Base-by-base conservation (phyloP, 768 basidiomycete genomes). In the Russula earlei region DNA sequence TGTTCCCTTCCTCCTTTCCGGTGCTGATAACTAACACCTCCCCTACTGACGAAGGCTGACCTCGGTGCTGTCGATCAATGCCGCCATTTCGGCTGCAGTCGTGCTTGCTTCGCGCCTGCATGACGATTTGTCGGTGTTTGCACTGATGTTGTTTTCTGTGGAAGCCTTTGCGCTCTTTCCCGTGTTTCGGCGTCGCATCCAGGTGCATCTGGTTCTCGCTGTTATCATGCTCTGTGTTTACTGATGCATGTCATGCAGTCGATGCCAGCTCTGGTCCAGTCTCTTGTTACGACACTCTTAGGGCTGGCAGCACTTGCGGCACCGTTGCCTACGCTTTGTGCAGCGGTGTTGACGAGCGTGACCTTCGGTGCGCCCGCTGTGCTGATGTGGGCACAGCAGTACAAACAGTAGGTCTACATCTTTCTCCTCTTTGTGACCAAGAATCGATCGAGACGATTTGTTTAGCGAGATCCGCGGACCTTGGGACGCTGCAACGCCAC, bases 81-180 rank as follows among this genome's bases (percentile, higher is more conserved):
- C 93, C 43, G 91, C 90, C 31, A 83, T 96, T 56, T 93, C 90
- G 41, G 89, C 91, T 17, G 91, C 89, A 31, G 87, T 96, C 44
- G 94, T 98, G 53, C 76, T 97, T 59, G 91, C 93, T 31, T 96
- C 93, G 38, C 86, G 95, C 62, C 75, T 98, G 37, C 73, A 80
- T 41, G 83, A 86, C 62, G 88, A 92, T 68, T 69, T 87, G 44
- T 82, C 87, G 24, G 95, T 96, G 22, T 97, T 97, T 66, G 84
- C 91, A 34, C 79, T 98, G 55, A 81, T 90, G 64, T 74, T 92
- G 52, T 88, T 91, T 70, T 82, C 91, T 53, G 82, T 92, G 55
- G 81, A 89, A 64, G 68, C 81, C 15, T 93, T 94, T 68, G 85
- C 87, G n/a, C 71, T 92, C 52, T 89, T 88, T 65, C 91, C 91